Base-by-base conservation (phyloP, 2,329 filamentous ascomycete genomes). In the Xylariaceae sp. region DNA sequence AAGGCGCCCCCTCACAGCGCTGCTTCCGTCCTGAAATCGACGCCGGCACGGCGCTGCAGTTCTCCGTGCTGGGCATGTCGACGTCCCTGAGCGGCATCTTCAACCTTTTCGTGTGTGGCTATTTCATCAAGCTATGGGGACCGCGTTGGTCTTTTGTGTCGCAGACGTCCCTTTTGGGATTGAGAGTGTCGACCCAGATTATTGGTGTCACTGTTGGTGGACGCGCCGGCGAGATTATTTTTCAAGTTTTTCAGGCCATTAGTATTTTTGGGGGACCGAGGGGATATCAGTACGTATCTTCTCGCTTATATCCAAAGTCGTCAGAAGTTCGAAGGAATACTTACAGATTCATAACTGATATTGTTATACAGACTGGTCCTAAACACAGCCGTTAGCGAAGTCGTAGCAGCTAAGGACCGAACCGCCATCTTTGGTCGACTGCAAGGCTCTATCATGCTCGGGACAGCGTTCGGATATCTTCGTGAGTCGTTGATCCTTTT, bases 71-170 rank as follows among this genome's bases (percentile, higher is more conserved):
- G 0, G 86, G 85, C 19, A 86, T 87, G 69, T 85, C 81, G 23
- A 91, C 87, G 0, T 89, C 87, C 0, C 76, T 91, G 9, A 90
- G 86, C 64, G 88, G 87, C 47, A 65, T 71, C 0, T 69, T 86
- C 29, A 90, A 90, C 63, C 76, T 91, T 1, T 88, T 91, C 63
- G 74, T 90, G 11, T 83, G 87, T 1, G 85, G 85, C 24, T 88
- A 85, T 80, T 79, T 81, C 4, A 87, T 89, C 66, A 90, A 90
- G 70, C 78, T 76, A 6, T 80, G 87, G 61, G 88, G 88, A 0
- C 82, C 89, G 0, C 85, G 87, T 28, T 72, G 78, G 3, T 85
- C 88, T 0, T 78, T 91, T 3, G 67, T 87, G 41, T 78, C 85
- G 11, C 86, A 89, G 69, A 85, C 86, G 0, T 80, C 86, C 56